Evolutionary conservation across 306 rosid species (phyloP).

Genomic region (Dryas octopetala): DNA sequence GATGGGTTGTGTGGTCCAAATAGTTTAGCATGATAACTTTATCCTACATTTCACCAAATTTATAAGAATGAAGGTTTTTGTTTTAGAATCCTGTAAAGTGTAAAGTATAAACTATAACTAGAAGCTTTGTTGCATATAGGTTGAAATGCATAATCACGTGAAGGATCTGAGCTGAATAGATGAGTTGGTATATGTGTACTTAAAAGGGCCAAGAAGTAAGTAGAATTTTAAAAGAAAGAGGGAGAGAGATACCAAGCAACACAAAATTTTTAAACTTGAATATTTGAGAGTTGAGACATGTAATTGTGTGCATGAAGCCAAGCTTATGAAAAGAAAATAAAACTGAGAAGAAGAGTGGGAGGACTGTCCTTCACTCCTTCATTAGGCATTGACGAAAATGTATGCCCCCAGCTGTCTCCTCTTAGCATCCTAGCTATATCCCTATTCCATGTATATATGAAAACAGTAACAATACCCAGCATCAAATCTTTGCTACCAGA

Average conservation of each 20-base stretch:
- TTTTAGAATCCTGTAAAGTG: background rate
- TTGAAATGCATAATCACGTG: conserved; percentile 13
- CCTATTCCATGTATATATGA: background rate
- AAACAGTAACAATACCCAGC: background rate
- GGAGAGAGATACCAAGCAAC: conserved; percentile 7
- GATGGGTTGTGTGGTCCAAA: no score
- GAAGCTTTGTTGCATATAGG: background rate
- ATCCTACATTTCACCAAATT: background rate
- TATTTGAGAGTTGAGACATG: background rate
- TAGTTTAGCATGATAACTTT: no score
- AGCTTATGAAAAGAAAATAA: background rate
- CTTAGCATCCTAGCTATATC: background rate
- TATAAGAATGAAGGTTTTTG: background rate
- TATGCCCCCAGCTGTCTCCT: background rate
- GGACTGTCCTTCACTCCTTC: background rate
- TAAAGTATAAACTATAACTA: background rate
- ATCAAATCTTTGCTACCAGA: background rate
- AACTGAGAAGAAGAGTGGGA: background rate
- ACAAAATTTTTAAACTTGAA: background rate
- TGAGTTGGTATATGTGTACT: background rate
- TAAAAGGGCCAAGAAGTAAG: conserved; percentile 15
- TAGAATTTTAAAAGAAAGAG: background rate
- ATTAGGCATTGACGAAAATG: background rate
- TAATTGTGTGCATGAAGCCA: background rate
- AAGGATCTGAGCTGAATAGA: background rate